A percentile compares a stretch with the other conserved stretches of the same genome.
Evolutionary conservation across 1,284 basidiomycete genomes (phyloP).

Genomic region (Cutaneotrichosporon sp.): DNA sequence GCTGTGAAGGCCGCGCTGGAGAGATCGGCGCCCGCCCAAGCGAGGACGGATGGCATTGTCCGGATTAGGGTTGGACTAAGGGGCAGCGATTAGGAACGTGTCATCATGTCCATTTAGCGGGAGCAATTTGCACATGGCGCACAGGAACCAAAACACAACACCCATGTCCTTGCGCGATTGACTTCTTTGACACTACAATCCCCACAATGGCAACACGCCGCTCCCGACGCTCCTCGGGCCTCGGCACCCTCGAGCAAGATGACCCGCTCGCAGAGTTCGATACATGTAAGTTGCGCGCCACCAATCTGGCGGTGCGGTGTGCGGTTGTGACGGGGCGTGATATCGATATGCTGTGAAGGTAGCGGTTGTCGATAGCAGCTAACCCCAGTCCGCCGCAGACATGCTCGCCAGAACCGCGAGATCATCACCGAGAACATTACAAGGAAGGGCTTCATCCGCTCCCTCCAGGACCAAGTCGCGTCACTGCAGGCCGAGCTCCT

Average conservation of each 20-base stretch:
- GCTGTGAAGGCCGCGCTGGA: not conserved
- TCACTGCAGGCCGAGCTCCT: slow-evolving; percentile 22
- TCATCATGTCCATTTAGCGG: not conserved
- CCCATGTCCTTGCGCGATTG: not conserved
- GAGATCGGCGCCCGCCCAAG: not conserved
- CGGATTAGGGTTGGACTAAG: not conserved
- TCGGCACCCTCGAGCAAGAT: not conserved
- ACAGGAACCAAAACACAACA: not conserved
- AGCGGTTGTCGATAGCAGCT: no score
- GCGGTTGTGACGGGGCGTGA: no score
- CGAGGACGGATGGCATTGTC: not conserved
- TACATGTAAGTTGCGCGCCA: not conserved
- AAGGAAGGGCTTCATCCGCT: slow-evolving; percentile 13
- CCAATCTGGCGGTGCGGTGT: no score
- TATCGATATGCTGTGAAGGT: no score
- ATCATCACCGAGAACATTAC: slow-evolving; percentile 26
- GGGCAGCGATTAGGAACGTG: not conserved
- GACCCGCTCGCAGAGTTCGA: slow-evolving; percentile 10
- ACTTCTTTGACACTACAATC: not conserved
- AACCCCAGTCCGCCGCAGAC: slow-evolving; percentile 22
- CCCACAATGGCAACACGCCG: slow-evolving; percentile 8
- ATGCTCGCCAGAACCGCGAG: slow-evolving; percentile 23
- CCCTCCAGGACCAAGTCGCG: slow-evolving; percentile 19
- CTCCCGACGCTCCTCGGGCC: slow-evolving; percentile 9
- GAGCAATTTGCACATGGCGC: not conserved